Conservation (phyloP, 106 monocot species). For the Ottelia alismoides region DNA sequence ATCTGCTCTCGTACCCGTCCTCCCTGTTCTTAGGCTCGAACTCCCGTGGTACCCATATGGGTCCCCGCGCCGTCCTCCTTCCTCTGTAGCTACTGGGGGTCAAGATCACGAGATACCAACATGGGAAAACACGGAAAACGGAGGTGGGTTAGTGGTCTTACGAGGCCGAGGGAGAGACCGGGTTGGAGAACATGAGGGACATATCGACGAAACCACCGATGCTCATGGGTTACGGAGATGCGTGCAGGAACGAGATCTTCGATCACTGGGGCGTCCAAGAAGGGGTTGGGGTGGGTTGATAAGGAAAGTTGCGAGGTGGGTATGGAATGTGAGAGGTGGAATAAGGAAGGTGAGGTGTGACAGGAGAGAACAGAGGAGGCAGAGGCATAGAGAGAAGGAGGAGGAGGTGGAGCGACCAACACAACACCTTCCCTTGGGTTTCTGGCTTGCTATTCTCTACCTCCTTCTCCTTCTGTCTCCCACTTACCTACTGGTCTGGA, state of each 20-base stretch:
- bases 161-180: conserved; percentile 72
- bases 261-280: too few relatives aligned
- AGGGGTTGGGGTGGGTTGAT: too few relatives aligned
- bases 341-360: too few relatives aligned
- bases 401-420: too few relatives aligned
- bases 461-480: conserved; percentile 19
- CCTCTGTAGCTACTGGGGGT: not conserved
- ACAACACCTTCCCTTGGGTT: not conserved
- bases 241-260: too few relatives aligned
- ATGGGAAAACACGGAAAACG: not conserved
- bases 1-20: conserved; percentile 72
- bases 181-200: conserved; percentile 2
- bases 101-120: not conserved
- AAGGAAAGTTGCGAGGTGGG: not conserved
- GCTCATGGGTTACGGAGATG: conserved; percentile 21
- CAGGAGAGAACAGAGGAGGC: conserved; percentile 22
- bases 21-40: conserved; percentile 24
- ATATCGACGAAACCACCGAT: conserved; percentile 30
- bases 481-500: too few relatives aligned
- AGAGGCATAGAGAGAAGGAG: conserved; percentile 22
- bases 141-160: conserved; percentile 11
- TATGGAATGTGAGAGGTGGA: not conserved
- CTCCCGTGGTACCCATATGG: conserved; percentile 12
- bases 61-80: conserved; percentile 12
- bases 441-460: conserved; percentile 3